A percentile compares a stretch with the other conserved stretches of the same genome.
phyloP scores from a whole-genome alignment of 768 basidiomycete species.

The Coprinopsis sp. region DNA sequence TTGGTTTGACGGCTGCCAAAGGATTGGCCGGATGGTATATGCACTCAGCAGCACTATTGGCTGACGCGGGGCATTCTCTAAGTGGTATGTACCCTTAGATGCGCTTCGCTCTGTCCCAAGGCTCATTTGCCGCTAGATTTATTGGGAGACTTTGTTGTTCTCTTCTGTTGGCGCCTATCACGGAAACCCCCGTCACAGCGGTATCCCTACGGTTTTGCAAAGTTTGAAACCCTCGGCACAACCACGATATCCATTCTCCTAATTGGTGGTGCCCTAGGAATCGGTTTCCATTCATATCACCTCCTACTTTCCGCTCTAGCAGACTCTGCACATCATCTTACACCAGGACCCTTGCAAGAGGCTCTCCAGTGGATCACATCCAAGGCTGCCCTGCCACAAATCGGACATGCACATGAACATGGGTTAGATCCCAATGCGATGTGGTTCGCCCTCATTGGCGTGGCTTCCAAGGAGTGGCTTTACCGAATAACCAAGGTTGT shows the following conservation, averaged over 20 bases:
- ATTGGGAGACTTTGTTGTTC: slow-evolving; percentile 85
- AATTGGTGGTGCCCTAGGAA: slow-evolving; percentile 76
- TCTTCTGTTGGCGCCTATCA: slow-evolving; percentile 84
- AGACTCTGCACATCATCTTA: slow-evolving; percentile 58
- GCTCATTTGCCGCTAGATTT: slow-evolving; percentile 51
- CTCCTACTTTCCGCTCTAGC: slow-evolving; percentile 72
- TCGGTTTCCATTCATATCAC: slow-evolving; percentile 87
- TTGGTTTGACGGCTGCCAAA: slow-evolving; percentile 78
- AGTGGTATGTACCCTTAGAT: slow-evolving; percentile 53
- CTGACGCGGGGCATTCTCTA: slow-evolving; percentile 89
- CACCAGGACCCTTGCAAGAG: slow-evolving; percentile 60
- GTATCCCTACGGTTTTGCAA: slow-evolving; percentile 88
- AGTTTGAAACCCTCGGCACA: slow-evolving; percentile 96
- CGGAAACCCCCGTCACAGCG: slow-evolving; percentile 70
- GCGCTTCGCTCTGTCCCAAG: neutral
- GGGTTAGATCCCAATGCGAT: slow-evolving; percentile 89
- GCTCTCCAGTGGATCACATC: slow-evolving; percentile 55
- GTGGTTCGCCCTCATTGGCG: slow-evolving; percentile 86
- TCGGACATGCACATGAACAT: slow-evolving; percentile 55
- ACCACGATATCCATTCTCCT: slow-evolving; percentile 83
- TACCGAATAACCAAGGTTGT: slow-evolving; percentile 87
- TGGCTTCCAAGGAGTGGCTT: slow-evolving; percentile 87
- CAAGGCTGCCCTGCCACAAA: slow-evolving; percentile 48
- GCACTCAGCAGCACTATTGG: slow-evolving; percentile 87
- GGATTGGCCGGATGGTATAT: slow-evolving; percentile 84